Evolutionary conservation across 2,329 filamentous ascomycete genomes (phyloP).

Genomic region (Fusarium avenaceum): DNA sequence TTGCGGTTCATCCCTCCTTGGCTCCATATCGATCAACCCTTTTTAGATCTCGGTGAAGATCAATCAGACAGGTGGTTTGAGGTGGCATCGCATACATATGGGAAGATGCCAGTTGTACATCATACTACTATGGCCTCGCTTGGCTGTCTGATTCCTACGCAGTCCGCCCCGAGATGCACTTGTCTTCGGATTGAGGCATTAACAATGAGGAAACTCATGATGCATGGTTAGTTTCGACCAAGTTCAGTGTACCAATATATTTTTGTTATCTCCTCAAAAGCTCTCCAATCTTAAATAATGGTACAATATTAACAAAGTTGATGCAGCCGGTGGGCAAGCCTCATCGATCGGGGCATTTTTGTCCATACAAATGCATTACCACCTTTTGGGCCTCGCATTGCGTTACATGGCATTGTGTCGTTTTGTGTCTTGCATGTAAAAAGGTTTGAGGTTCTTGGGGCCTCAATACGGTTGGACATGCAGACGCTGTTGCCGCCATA

Average conservation of each 20-base stretch:
- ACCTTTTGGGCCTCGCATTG: conserved; percentile 26
- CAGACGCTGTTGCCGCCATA: conserved; percentile 60
- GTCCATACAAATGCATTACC: conserved; percentile 39
- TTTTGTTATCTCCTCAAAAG: conserved; percentile 31
- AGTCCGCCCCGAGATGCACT: conserved; percentile 34
- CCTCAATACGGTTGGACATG: conserved; percentile 62
- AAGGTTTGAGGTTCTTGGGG: conserved; percentile 38
- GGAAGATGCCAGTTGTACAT: conserved; percentile 43
- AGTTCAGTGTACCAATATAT: background rate
- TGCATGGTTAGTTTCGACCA: background rate
- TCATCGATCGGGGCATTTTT: conserved; percentile 36
- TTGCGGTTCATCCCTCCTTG: conserved; percentile 17
- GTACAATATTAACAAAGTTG: conserved; percentile 15
- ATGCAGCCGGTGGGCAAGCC: conserved; percentile 43
- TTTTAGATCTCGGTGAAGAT: conserved; percentile 32
- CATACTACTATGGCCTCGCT: conserved; percentile 37
- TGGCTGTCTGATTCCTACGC: conserved; percentile 19
- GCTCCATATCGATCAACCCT: conserved; percentile 30
- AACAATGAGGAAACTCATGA: conserved; percentile 1
- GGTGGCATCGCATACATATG: conserved; percentile 15
- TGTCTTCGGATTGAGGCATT: conserved; percentile 36
- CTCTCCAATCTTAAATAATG: conserved; percentile 16
- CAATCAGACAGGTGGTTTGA: conserved; percentile 22
- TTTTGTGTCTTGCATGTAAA: conserved; percentile 43
- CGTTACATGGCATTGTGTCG: conserved; percentile 21